Evolutionary conservation across 306 rosid species (phyloP).

Genomic region (Lathyrus aphaca): DNA sequence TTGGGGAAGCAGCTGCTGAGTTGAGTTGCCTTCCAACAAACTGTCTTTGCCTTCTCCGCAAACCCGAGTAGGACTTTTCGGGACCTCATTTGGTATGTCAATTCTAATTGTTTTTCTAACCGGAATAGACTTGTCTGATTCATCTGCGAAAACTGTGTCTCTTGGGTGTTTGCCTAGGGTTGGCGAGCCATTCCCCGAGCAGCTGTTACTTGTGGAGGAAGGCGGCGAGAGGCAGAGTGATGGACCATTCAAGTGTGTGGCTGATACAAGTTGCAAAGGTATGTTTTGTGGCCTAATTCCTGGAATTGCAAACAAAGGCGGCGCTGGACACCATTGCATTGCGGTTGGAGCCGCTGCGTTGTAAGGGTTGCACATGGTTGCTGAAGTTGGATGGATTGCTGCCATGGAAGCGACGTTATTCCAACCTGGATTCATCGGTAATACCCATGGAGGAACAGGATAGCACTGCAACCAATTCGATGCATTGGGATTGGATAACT

Average conservation of each 20-base stretch:
- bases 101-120: conserved; percentile 56
- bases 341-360: conserved; percentile 31
- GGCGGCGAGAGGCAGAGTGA: conserved; percentile 51
- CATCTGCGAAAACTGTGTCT: conserved; percentile 44
- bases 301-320: conserved; percentile 56
- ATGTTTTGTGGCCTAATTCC: conserved; percentile 50
- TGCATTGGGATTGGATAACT: conserved; percentile 40
- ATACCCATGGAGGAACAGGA: conserved; percentile 54
- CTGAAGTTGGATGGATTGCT: conserved; percentile 37
- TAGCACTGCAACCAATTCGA: conserved; percentile 46
- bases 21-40: neutral
- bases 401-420: conserved; percentile 40
- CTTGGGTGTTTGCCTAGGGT: conserved; percentile 66
- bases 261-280: conserved; percentile 54
- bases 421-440: conserved; percentile 54
- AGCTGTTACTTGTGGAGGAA: conserved; percentile 52
- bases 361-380: conserved; percentile 14
- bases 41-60: conserved; percentile 45
- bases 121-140: conserved; percentile 44
- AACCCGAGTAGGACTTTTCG: conserved; percentile 47
- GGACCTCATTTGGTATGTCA: conserved; percentile 51
- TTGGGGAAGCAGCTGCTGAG: neutral
- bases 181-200: conserved; percentile 48
- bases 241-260: conserved; percentile 52
- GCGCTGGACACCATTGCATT: conserved; percentile 53